Conservation (phyloP, 176 grass and related monocot species). For the Zea luxurians region DNA sequence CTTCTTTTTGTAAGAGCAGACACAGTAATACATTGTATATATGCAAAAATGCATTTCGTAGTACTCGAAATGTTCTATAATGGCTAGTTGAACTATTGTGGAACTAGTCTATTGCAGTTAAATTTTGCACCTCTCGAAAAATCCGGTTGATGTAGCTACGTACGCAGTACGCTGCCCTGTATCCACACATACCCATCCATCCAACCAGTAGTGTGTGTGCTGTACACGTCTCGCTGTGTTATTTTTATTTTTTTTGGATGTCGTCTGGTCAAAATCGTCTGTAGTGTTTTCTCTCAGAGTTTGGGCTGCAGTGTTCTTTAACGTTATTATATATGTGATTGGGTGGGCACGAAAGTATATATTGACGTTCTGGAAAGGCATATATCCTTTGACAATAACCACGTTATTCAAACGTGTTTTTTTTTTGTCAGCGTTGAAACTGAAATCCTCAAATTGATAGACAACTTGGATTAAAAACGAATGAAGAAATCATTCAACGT, state of each 20-base stretch:
- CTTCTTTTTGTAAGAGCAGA: no score
- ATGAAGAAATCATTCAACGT: background rate
- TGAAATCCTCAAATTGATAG: background rate
- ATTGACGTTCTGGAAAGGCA: background rate
- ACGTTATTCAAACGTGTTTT: background rate
- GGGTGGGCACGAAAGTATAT: no score
- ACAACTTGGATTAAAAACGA: background rate
- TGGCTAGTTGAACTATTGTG: no score
- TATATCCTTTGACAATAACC: background rate
- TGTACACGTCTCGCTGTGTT: slow-evolving; percentile 15
- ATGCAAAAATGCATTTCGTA: no score
- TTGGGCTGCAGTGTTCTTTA: background rate
- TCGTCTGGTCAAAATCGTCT: background rate
- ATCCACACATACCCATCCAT: slow-evolving; percentile 21
- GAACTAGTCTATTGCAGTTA: no score
- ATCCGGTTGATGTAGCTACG: background rate
- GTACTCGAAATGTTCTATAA: no score
- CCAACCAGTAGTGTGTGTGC: slow-evolving; percentile 20
- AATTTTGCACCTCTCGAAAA: background rate
- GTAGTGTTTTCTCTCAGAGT: background rate
- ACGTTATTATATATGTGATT: no score
- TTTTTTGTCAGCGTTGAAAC: slow-evolving; percentile 14
- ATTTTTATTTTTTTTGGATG: background rate
- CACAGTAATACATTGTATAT: no score
- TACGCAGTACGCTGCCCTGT: background rate